Evolutionary conservation across 495 filamentous ascomycete species (phyloP), one percentile per base, ranked within the genome.

Genomic region (Cudoniella acicularis): DNA sequence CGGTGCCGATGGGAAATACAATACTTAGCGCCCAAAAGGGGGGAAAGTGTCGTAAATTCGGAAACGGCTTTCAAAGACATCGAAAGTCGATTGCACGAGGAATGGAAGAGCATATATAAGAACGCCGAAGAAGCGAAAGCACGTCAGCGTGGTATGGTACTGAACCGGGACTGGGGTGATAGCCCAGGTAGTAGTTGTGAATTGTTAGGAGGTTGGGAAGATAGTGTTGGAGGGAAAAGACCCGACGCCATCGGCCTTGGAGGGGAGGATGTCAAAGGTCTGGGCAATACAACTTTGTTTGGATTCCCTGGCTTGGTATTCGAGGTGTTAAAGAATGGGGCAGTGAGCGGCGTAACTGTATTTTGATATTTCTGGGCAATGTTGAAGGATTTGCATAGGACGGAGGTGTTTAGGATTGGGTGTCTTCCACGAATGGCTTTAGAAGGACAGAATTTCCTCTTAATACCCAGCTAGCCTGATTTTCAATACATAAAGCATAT

Each of bases 251-350:
- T 72, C 25, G 67, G 63, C 9, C 73, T 72, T 49, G 79, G 75
- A 52, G 79, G 70, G 21, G 67, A 76, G 17, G 75, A 78, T 36
- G 71, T 75, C 25, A 82, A 75, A 46, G 86, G 83, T 83, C 64
- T 91, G 70, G 79, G 84, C 16, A 94, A 91, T 55, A 94, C 89
- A 22, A 92, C 93, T 64, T 72, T 98, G 13, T 98, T 90, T 77
- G 92, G 92, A 10, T 98, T 95, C 68, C 94, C 93, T 1, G 94
- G 94, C 1, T 74, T 96, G 66, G 79, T 96, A 18, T 98, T 97
- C 74, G 94, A 98, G 74, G 93, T 98, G 10, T 72, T 97, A 72
- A 94, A 89, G 84, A 96, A 94, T 67, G 91, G 87, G 2, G 86
- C 84, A 43, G 91, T 98, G 27, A 93, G 90, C 69, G 87, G 87